Evolutionary conservation across 352 stramenopile species (phyloP), one percentile per base, ranked within the genome.

Genomic region (Vaucheria bursata): DNA sequence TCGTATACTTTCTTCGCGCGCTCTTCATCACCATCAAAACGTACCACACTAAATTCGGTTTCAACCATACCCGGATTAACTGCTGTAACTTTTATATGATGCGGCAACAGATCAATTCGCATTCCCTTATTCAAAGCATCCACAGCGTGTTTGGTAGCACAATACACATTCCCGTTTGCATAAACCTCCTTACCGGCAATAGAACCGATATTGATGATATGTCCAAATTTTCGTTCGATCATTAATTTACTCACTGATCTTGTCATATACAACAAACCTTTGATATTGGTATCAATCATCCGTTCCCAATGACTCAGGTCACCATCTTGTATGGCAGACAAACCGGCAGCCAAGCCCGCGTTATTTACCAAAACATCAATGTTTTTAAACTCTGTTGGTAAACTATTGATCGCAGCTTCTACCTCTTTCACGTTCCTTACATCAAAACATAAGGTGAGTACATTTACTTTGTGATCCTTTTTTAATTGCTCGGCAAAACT

Each of bases 301-400:
- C 4, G 37, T 8, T 77, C 18, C 25, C 73, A 59, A 68, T 84
- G 71, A n/a, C 53, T 53, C 18, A 59, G 34, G 38, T 12, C 52
- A 52, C 53, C 70, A 1, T 78, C 69, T 12, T 78, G 50, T 5
- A 38, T 35, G 8, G 33, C n/a, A 12, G 33, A 36, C 53, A 84
- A 53, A 0, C 79, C 79, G 0, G 64, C 35, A 34, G 85, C 85
- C 0, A 84, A 79, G 1, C 88, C 87, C 0, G 87, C 90, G 71
- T 92, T 93, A 82, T 94, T 94, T 45, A 95, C 80, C 1, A 95
- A 85, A 40, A 95, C 89, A 64, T 94, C 90, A 65, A 94, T 81
- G 25, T 90, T 18, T 18, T 18, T 18, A 25, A 18, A 18, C 25
- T 25, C 45, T 25, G 45, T 25, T 25, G 12, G 45, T 18, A 18